Evolutionary conservation across 495 filamentous ascomycete genomes (phyloP), one percentile per base, ranked within the genome.

Genomic region (Penicillium canescens): DNA sequence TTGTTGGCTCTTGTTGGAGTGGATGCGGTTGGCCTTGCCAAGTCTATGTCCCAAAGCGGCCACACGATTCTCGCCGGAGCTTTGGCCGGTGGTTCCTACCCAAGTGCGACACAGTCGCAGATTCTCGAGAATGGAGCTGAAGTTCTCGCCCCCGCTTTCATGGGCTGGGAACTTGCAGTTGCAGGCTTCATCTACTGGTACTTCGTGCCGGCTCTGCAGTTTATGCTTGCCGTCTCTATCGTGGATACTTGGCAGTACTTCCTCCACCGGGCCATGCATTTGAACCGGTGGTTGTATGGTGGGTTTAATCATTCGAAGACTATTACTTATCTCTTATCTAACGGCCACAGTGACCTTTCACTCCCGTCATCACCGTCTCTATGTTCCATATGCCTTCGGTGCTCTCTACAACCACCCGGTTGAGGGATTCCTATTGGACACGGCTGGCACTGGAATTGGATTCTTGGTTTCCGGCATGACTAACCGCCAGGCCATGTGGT

Each of bases 161-260:
- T 69, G 4, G 49, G 45, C 14, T 96, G 92, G 93, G 91, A 96
- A 69, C 67, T 95, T 24, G 49, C 81, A 37, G 67, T 84, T 26
- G 93, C 89, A 9, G 83, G 85, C 59, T 77, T 81, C 40, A 80
- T 95, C 55, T 96, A 96, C 77, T 89, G 86, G 82, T 72, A 85
- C 49, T 67, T 90, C 21, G 76, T 96, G 40, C 94, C 94, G 2
- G 76, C 75, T 13, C 46, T 90, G 39, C 91, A 96, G 68, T 83
- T 96, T 61, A 69, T 80, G 53, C 49, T 88, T 31, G 94, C 85
- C 33, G 81, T 92, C 57, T 74, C 79, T 52, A 69, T 90, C 53
- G 79, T 96, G 54, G 94, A 98, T 74, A 95, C 91, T 33, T 96
- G 92, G 90, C 91, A 98, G 61, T 98, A 98, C 76, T 96, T 96